These are phyloP conservation scores for Malania oleifera DNA, from an alignment of 164 flowering plant genomes.

Conservation along the genomic window DNA sequence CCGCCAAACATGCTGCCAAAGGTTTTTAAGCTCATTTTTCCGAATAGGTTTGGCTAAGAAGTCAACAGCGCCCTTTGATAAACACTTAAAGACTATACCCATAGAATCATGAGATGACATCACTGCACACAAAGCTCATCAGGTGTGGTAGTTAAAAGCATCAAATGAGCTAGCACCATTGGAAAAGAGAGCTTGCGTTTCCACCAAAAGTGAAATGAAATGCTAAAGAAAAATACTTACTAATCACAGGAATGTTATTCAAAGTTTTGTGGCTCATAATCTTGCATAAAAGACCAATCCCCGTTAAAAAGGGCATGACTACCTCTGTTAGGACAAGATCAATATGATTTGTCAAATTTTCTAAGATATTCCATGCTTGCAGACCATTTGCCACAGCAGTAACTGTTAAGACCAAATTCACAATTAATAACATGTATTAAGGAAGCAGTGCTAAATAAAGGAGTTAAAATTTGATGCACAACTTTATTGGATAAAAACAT, in stretches of 20 bases:
- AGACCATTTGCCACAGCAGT: slow-evolving; percentile 43
- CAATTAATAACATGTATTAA: too few species aligned
- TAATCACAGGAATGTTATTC: slow-evolving; percentile 43
- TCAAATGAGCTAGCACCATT: background rate
- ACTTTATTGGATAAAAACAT: too few species aligned
- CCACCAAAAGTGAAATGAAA: background rate
- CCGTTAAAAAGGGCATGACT: slow-evolving; percentile 43
- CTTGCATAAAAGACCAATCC: slow-evolving; percentile 44
- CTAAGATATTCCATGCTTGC: slow-evolving; percentile 42
- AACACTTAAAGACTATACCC: slow-evolving; percentile 65
- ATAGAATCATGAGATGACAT: slow-evolving; percentile 73
- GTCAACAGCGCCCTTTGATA: slow-evolving; percentile 72
- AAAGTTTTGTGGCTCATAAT: slow-evolving; percentile 38
- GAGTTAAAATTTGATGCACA: too few species aligned
- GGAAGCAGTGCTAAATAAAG: too few species aligned
- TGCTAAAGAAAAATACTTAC: slow-evolving; percentile 17
- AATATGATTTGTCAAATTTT: slow-evolving; percentile 28
- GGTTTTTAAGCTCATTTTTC: slow-evolving; percentile 71
- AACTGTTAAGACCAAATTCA: slow-evolving; percentile 19
- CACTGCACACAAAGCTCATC: slow-evolving; percentile 51
- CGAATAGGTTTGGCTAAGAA: slow-evolving; percentile 68
- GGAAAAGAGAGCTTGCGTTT: too few species aligned
- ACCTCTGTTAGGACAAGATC: slow-evolving; percentile 52
- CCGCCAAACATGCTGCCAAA: slow-evolving; percentile 79
- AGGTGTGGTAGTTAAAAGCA: slow-evolving; percentile 20